Evolutionary conservation across 768 basidiomycete species (phyloP).

Genomic region (Pholiota conissans): DNA sequence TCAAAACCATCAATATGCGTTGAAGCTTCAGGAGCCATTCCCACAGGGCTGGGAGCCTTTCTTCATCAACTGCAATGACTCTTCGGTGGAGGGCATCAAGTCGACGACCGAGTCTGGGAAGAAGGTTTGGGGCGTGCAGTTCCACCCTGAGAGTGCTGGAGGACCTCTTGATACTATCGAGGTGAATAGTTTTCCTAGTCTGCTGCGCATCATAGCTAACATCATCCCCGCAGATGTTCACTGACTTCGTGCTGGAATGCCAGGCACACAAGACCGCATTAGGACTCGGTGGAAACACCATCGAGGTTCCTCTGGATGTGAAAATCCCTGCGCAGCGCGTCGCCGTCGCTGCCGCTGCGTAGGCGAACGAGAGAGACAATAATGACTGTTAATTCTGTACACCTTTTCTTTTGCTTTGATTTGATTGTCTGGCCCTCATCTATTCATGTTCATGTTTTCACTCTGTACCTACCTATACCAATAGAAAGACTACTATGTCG

Average conservation of each 20-base stretch:
- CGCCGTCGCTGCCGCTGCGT: conserved; percentile 30
- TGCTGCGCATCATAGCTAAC: not conserved
- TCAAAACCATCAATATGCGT: conserved; percentile 99
- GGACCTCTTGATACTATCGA: conserved; percentile 99
- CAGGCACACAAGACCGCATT: conserved; percentile 49
- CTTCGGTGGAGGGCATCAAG: conserved; percentile 98
- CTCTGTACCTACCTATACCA: not conserved
- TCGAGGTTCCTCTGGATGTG: conserved; percentile 21
- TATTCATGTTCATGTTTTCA: not conserved
- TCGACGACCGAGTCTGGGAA: conserved; percentile 87
- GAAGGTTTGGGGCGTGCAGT: conserved; percentile 97
- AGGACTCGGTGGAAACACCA: conserved; percentile 13
- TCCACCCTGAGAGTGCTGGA: conserved; percentile 98
- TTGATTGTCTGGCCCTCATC: not conserved
- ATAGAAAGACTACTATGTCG: conserved; percentile 1
- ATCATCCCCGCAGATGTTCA: conserved; percentile 72
- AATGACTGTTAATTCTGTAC: not conserved
- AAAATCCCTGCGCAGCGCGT: conserved; percentile 24
- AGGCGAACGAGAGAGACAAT: not conserved
- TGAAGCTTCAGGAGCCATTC: conserved; percentile 92
- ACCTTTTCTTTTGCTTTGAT: conserved; percentile 2
- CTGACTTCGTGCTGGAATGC: conserved; percentile 87
- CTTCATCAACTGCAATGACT: conserved; percentile 99
- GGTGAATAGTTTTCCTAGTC: conserved; percentile 36
- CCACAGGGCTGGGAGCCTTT: conserved; percentile 97